A percentile compares a stretch with the other conserved stretches of the same genome.
phyloP scores from a whole-genome alignment of 2,329 filamentous ascomycete species.

The Hortaea sp. region DNA sequence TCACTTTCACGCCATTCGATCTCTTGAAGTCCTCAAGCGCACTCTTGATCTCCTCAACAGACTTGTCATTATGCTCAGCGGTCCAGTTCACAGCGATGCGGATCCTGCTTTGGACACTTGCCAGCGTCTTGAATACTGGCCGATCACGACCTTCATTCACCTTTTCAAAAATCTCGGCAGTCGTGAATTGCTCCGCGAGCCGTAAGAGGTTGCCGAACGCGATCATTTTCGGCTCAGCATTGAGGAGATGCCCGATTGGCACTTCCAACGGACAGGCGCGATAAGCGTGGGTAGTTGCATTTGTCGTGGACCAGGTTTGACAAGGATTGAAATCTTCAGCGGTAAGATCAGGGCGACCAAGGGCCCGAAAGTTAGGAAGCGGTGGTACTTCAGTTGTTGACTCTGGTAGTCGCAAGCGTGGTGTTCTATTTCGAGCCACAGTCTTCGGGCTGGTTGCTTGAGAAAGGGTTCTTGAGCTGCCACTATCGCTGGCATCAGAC shows the following conservation, averaged over 20 bases:
- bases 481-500: no score
- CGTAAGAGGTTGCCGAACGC: constrained; percentile 5
- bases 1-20: background rate
- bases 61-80: background rate
- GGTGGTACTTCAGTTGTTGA: background rate
- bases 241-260: constrained; percentile 1
- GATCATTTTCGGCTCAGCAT: constrained; percentile 3
- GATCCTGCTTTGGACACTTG: background rate
- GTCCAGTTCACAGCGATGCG: background rate
- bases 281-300: background rate
- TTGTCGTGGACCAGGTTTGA: background rate
- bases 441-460: background rate
- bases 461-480: background rate
- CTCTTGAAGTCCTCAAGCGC: background rate
- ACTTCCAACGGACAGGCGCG: background rate
- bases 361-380: background rate
- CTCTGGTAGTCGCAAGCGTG: background rate
- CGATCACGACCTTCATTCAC: background rate
- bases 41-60: background rate
- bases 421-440: background rate
- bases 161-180: constrained; percentile 1
- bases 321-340: constrained; percentile 1
- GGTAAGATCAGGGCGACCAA: background rate
- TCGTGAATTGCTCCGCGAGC: background rate
- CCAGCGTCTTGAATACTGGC: background rate